A percentile compares a stretch with the other conserved stretches of the same genome.
Evolutionary conservation across 129 eudicot genomes (phyloP).

Genomic region (Centrapalus pauciflorus): DNA sequence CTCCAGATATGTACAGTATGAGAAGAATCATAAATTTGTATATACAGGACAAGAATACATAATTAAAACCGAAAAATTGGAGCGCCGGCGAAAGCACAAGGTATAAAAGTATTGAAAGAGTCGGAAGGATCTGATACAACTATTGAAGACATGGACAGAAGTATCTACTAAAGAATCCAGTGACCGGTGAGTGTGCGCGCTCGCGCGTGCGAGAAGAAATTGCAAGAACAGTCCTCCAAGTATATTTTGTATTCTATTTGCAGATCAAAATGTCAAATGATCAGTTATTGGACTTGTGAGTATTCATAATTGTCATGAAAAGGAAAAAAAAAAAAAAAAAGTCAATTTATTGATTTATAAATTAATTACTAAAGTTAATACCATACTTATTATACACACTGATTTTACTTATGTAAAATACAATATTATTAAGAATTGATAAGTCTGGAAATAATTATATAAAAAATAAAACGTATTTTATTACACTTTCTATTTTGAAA

Average conservation of each 20-base stretch:
- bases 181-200: slow-evolving; percentile 1
- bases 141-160: slow-evolving; percentile 15
- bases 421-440: too few species aligned
- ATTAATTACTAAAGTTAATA: too few species aligned
- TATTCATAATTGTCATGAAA: too few species aligned
- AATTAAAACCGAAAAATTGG: background rate
- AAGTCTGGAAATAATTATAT: too few species aligned
- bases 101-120: slow-evolving; percentile 6
- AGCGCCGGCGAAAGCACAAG: slow-evolving; percentile 24
- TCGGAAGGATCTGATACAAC: slow-evolving; percentile 7
- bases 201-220: background rate
- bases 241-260: background rate
- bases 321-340: too few species aligned
- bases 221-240: background rate
- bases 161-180: slow-evolving; percentile 20
- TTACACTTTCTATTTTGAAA: too few species aligned
- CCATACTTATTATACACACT: too few species aligned
- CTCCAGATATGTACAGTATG: background rate
- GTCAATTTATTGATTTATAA: too few species aligned
- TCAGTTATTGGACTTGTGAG: too few species aligned
- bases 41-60: background rate
- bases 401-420: too few species aligned
- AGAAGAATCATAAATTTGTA: background rate
- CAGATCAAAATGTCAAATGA: too few species aligned
- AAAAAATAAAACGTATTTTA: too few species aligned